phyloP scores from a whole-genome alignment of 2,329 filamentous ascomycete species.

The Aschersonia sp. region DNA sequence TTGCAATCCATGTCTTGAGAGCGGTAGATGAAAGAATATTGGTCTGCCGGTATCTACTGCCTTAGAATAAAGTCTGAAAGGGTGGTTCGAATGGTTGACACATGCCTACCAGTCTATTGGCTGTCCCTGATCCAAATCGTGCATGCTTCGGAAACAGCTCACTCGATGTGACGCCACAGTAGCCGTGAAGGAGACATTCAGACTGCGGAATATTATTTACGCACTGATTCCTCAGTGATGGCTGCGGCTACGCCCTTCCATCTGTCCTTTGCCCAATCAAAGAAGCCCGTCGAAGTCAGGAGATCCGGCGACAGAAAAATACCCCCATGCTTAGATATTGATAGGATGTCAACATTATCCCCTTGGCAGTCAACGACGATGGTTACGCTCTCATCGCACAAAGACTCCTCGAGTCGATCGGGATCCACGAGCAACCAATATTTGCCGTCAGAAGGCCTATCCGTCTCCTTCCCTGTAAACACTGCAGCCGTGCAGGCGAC shows the following conservation, averaged over 20 bases:
- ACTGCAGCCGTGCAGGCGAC: constrained; percentile 67
- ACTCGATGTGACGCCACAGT: no score
- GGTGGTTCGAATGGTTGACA: constrained; percentile 76
- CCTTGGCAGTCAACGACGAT: constrained; percentile 55
- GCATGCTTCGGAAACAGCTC: not conserved
- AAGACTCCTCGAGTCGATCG: constrained; percentile 74
- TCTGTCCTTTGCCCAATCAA: constrained; percentile 17
- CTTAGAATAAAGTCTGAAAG: constrained; percentile 65
- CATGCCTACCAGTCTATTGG: constrained; percentile 24
- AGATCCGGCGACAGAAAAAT: constrained; percentile 49
- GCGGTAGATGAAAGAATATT: constrained; percentile 45
- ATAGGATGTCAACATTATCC: constrained; percentile 44
- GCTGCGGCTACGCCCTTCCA: constrained; percentile 21
- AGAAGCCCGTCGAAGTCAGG: constrained; percentile 48
- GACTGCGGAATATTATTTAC: not conserved
- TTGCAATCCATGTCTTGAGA: constrained; percentile 26
- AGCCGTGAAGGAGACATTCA: no score
- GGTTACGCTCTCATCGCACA: constrained; percentile 73
- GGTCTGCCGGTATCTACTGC: constrained; percentile 76
- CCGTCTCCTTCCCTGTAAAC: constrained; percentile 51
- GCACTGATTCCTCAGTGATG: constrained; percentile 10
- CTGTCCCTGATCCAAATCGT: not conserved
- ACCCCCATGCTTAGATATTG: constrained; percentile 75
- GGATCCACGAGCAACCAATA: constrained; percentile 77
- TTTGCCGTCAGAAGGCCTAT: constrained; percentile 27